These are phyloP conservation scores for Phlegmacium glaucopus DNA, from an alignment of 768 basidiomycete species.

Conservation along the genomic window DNA sequence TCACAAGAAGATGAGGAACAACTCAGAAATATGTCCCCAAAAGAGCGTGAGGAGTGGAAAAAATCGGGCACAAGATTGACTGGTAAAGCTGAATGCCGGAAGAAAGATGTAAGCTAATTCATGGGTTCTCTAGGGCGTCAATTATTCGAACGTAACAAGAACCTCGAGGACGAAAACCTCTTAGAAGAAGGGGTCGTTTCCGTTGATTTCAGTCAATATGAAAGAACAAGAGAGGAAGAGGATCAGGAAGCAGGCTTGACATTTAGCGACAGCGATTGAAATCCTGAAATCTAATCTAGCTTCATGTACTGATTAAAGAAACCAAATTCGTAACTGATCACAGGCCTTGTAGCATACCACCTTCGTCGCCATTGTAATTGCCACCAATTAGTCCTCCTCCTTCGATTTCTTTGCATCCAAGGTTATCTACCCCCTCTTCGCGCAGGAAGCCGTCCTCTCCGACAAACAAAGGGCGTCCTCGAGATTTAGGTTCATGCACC, in stretches of 20 bases:
- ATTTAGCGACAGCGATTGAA: slow-evolving; percentile 87
- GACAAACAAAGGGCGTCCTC: slow-evolving; percentile 31
- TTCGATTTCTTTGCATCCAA: slow-evolving; percentile 58
- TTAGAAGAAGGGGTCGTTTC: slow-evolving; percentile 84
- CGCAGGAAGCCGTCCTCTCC: slow-evolving; percentile 59
- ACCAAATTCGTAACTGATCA: slow-evolving; percentile 26
- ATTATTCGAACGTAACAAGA: slow-evolving; percentile 81
- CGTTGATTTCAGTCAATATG: slow-evolving; percentile 89
- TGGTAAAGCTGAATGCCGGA: slow-evolving; percentile 43
- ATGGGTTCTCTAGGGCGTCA: slow-evolving; percentile 67
- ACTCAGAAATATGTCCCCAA: slow-evolving; percentile 64
- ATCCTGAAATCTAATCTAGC: not conserved
- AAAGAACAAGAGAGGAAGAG: slow-evolving; percentile 57
- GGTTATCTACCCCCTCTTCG: slow-evolving; percentile 51
- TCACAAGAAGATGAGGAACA: slow-evolving; percentile 72
- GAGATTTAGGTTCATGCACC: slow-evolving; percentile 29
- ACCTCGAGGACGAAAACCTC: slow-evolving; percentile 76
- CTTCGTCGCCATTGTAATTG: slow-evolving; percentile 38
- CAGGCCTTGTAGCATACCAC: slow-evolving; percentile 59
- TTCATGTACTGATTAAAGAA: slow-evolving; percentile 6
- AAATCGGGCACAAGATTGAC: slow-evolving; percentile 55
- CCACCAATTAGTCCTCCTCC: slow-evolving; percentile 52
- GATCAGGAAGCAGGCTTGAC: slow-evolving; percentile 69
- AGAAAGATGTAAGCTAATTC: not conserved
- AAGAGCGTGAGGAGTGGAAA: slow-evolving; percentile 85